A percentile compares a stretch with the other conserved stretches of the same genome.
phyloP scores from a whole-genome alignment of 1,284 basidiomycete species.

The Papiliotrema fonsecae region DNA sequence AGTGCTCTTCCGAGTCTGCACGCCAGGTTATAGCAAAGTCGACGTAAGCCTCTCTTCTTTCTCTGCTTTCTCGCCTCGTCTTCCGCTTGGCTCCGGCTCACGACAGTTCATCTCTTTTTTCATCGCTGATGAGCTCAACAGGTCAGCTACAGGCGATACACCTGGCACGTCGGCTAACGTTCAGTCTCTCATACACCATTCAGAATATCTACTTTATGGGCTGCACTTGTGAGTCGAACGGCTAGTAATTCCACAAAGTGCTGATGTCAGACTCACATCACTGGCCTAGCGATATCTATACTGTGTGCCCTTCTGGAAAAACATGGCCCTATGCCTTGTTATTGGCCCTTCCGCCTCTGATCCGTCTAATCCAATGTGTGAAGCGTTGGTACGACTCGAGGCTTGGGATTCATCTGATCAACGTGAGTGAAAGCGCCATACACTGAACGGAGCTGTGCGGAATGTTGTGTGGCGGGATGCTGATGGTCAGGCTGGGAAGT shows the following conservation, averaged over 20 bases:
- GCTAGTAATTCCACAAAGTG: not conserved
- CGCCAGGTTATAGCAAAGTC: conserved; percentile 67
- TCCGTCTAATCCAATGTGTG: conserved; percentile 78
- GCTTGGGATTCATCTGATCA: conserved; percentile 73
- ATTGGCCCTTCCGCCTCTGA: conserved; percentile 48
- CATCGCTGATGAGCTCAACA: conserved; percentile 67
- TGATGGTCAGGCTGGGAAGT: conserved; percentile 68
- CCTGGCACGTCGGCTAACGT: conserved; percentile 26
- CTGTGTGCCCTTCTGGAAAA: conserved; percentile 62
- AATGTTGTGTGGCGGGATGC: not conserved
- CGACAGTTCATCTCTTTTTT: conserved; percentile 33
- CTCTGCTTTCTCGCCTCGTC: too few species aligned
- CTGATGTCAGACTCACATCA: conserved; percentile 28
- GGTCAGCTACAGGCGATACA: conserved; percentile 4
- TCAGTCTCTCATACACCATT: conserved; percentile 68
- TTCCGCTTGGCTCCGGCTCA: not conserved
- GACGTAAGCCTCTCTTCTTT: conserved; percentile 64
- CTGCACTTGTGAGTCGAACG: conserved; percentile 32
- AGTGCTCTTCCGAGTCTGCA: conserved; percentile 59
- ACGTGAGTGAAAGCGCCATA: too few species aligned
- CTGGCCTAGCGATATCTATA: conserved; percentile 40
- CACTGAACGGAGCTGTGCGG: not conserved
- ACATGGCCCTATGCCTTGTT: conserved; percentile 56
- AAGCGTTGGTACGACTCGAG: conserved; percentile 77
- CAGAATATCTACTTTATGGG: conserved; percentile 59